phyloP scores from a whole-genome alignment of 306 rosid genomes.

The Crataegus laevigata region DNA sequence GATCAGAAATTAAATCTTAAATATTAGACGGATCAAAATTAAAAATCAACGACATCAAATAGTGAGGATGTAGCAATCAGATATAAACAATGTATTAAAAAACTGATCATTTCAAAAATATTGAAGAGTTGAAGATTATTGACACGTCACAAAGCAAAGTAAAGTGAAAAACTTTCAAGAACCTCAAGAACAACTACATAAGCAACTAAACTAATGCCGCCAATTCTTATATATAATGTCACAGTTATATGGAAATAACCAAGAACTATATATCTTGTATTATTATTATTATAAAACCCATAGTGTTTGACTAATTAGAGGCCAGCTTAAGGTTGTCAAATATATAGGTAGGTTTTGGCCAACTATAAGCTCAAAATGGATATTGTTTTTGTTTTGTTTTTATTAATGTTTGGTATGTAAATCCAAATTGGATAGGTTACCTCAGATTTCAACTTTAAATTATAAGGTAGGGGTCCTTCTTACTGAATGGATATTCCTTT shows the following conservation, averaged over 20 bases:
- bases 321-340: neutral
- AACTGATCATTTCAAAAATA: neutral
- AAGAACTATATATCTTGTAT: neutral
- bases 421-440: slow-evolving; percentile 10
- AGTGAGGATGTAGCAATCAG: no score
- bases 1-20: no score
- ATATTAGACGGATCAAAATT: no score
- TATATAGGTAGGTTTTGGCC: neutral
- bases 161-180: neutral
- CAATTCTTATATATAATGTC: neutral
- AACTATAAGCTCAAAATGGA: neutral
- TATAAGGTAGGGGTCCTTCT: neutral
- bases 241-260: neutral
- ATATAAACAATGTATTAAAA: neutral
- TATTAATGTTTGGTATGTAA: neutral
- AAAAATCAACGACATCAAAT: no score
- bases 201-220: neutral
- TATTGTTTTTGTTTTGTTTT: neutral
- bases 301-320: neutral
- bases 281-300: neutral
- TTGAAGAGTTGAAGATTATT: neutral
- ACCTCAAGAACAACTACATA: neutral
- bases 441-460: slow-evolving; percentile 35
- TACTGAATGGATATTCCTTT: slow-evolving; percentile 15
- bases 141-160: neutral